phyloP scores from a whole-genome alignment of 352 stramenopile species.

The Albugo candida region DNA sequence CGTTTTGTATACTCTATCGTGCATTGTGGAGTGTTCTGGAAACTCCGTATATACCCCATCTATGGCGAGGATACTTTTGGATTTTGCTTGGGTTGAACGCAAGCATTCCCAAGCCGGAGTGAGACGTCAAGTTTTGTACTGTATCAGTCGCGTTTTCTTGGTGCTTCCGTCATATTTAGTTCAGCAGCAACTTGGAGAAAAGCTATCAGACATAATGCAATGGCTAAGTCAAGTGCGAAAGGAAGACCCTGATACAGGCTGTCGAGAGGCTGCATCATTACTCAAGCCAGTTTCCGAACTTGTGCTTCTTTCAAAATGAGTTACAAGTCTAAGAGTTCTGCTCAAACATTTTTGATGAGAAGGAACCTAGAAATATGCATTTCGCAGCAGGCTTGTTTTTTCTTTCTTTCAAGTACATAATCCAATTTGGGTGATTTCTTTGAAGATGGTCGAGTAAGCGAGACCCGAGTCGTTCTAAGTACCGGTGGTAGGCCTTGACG shows the following conservation, averaged over 20 bases:
- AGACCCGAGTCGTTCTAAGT: too few species aligned
- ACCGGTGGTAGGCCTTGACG: too few species aligned
- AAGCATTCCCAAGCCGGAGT: constrained; percentile 23
- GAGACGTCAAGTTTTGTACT: constrained; percentile 49
- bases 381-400: too few species aligned
- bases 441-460: too few species aligned
- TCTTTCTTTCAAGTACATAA: too few species aligned
- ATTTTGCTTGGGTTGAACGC: constrained; percentile 47
- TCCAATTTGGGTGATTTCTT: too few species aligned
- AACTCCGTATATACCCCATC: constrained; percentile 30
- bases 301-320: too few species aligned
- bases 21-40: constrained; percentile 46
- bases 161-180: constrained; percentile 33
- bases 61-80: constrained; percentile 49
- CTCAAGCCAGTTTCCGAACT: constrained; percentile 13
- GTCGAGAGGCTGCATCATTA: constrained; percentile 34
- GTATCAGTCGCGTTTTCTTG: constrained; percentile 46
- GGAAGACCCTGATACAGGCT: constrained; percentile 39
- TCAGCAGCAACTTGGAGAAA: constrained; percentile 27
- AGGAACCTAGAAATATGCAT: too few species aligned
- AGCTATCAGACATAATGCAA: constrained; percentile 19
- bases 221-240: constrained; percentile 31
- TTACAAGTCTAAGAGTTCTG: too few species aligned
- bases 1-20: constrained; percentile 38
- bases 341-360: too few species aligned